A percentile compares a stretch with the other conserved stretches of the same genome.
Conservation (phyloP, 208 protist genomes). For the Balamuthia mandrillaris region DNA sequence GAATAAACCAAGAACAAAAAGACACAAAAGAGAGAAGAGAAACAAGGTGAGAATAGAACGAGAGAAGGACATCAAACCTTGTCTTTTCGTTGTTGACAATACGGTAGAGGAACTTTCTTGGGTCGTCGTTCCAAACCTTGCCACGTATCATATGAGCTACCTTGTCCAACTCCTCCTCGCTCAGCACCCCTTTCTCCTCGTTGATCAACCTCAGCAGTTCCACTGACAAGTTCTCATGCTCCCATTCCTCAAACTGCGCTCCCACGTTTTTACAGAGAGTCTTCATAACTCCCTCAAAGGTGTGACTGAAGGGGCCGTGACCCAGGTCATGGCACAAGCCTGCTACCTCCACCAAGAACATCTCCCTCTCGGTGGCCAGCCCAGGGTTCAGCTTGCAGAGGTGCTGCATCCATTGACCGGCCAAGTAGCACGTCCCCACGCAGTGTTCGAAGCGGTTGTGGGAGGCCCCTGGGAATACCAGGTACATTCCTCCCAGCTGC, state of each 20-base stretch:
- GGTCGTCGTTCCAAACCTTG: background rate
- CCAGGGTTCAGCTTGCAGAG: slow-evolving; percentile 81
- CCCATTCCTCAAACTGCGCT: too few relatives aligned
- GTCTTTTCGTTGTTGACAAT: slow-evolving; percentile 84
- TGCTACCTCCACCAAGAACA: slow-evolving; percentile 81
- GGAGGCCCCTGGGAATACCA: slow-evolving; percentile 70
- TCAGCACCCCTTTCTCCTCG: slow-evolving; percentile 77
- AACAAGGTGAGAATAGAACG: background rate
- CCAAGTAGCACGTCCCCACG: slow-evolving; percentile 88
- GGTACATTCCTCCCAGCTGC: slow-evolving; percentile 84
- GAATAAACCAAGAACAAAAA: background rate
- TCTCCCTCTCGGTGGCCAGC: slow-evolving; percentile 72
- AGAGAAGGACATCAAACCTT: too few relatives aligned
- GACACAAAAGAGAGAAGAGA: background rate
- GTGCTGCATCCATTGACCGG: slow-evolving; percentile 69
- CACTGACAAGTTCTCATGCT: background rate
- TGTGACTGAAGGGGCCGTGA: slow-evolving; percentile 87
- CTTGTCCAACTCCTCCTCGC: slow-evolving; percentile 68
- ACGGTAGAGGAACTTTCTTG: slow-evolving; percentile 79
- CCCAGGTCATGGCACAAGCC: slow-evolving; percentile 90
- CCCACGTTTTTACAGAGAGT: too few relatives aligned
- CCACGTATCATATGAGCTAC: background rate
- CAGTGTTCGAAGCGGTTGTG: slow-evolving; percentile 90
- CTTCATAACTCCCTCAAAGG: too few relatives aligned
- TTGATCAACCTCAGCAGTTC: slow-evolving; percentile 75